Evolutionary conservation across 305 asterid species (phyloP).

Genomic region (Stenogyne calaminthoides): DNA sequence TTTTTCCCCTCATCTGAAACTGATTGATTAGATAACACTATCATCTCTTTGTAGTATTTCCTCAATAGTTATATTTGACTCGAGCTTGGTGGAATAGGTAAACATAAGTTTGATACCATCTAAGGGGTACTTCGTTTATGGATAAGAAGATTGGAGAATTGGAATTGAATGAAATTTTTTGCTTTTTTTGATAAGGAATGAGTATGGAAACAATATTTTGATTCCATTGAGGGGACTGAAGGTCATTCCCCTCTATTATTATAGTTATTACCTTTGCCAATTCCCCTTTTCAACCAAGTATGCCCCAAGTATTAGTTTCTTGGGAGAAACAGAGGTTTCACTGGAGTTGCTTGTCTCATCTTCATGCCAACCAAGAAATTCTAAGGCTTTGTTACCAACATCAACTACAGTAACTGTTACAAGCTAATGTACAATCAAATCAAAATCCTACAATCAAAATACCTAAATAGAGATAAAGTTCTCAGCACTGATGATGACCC

Average conservation of each 20-base stretch:
- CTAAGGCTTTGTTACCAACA: constrained; percentile 54
- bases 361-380: constrained; percentile 61
- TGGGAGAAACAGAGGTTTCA: constrained; percentile 46
- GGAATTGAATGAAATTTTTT: neutral
- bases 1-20: neutral
- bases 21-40: neutral
- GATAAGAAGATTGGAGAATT: neutral
- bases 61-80: neutral
- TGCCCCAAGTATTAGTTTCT: neutral
- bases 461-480: neutral
- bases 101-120: neutral
- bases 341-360: constrained; percentile 27
- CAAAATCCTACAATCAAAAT: neutral
- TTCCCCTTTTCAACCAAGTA: neutral
- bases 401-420: constrained; percentile 81
- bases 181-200: too few relatives aligned
- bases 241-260: neutral
- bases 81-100: neutral
- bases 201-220: neutral
- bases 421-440: constrained; percentile 17
- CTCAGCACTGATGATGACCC: neutral
- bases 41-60: neutral
- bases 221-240: neutral
- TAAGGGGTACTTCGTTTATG: neutral
- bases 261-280: neutral